Evolutionary conservation across 2,329 filamentous ascomycete genomes (phyloP).

Genomic region (Aspergillus tubingensis): DNA sequence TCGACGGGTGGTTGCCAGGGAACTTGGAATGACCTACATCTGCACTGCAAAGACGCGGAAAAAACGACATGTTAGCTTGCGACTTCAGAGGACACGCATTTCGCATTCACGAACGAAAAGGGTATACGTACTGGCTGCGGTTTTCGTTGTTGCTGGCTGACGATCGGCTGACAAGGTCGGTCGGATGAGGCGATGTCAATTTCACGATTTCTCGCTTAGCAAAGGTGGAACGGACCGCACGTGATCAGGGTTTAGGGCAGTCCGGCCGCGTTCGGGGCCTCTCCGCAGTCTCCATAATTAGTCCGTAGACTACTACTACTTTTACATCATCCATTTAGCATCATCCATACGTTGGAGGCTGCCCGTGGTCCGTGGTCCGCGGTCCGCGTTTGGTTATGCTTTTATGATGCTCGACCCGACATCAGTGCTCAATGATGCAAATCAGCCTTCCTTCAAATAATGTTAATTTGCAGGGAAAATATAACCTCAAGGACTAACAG

Average conservation of each 20-base stretch:
- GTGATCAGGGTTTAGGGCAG: constrained; percentile 41
- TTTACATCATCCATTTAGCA: neutral
- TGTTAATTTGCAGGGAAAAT: too few relatives aligned
- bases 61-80: constrained; percentile 51
- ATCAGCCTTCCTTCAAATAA: neutral
- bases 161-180: constrained; percentile 40
- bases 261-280: constrained; percentile 10
- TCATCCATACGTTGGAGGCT: neutral
- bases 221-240: constrained; percentile 34
- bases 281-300: constrained; percentile 13
- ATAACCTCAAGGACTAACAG: too few relatives aligned
- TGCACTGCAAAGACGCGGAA: constrained; percentile 65
- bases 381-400: neutral
- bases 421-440: neutral
- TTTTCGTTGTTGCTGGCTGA: constrained; percentile 48
- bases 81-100: constrained; percentile 17
- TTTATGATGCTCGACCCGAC: neutral
- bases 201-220: constrained; percentile 49
- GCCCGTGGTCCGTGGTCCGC: neutral
- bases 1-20: constrained; percentile 21
- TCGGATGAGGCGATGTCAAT: constrained; percentile 41
- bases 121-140: constrained; percentile 49
- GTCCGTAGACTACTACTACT: neutral
- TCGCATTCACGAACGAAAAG: constrained; percentile 14
- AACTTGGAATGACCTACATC: constrained; percentile 67